These are phyloP conservation scores for Lentinus polychrous DNA, from an alignment of 1,284 basidiomycete species.

Conservation along the genomic window DNA sequence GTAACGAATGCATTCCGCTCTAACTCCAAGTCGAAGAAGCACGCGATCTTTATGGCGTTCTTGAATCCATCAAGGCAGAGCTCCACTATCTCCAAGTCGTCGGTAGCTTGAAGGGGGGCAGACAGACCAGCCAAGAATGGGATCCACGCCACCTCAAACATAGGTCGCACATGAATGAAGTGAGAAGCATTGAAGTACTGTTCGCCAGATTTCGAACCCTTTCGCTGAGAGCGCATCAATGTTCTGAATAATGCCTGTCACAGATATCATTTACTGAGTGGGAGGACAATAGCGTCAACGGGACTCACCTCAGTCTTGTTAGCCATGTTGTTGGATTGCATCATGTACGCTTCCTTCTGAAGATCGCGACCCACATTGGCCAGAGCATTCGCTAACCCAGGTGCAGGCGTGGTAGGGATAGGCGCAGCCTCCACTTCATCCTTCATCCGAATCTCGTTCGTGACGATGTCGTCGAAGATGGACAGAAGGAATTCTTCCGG, in stretches of 20 bases:
- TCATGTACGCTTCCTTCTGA: slow-evolving; percentile 90
- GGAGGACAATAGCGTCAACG: neutral
- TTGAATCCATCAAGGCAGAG: slow-evolving; percentile 94
- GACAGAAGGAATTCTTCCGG: slow-evolving; percentile 75
- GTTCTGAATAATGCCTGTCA: slow-evolving; percentile 81
- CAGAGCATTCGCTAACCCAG: slow-evolving; percentile 75
- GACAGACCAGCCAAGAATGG: slow-evolving; percentile 91
- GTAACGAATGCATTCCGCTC: slow-evolving; percentile 96
- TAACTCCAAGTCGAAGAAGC: slow-evolving; percentile 92
- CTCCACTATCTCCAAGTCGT: slow-evolving; percentile 86
- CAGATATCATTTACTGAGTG: slow-evolving; percentile 5
- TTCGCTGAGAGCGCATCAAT: slow-evolving; percentile 82
- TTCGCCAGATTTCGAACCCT: slow-evolving; percentile 65
- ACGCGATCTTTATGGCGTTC: slow-evolving; percentile 87
- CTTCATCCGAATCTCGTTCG: slow-evolving; percentile 96
- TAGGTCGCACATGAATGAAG: slow-evolving; percentile 90
- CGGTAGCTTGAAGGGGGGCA: slow-evolving; percentile 86
- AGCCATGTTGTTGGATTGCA: slow-evolving; percentile 92
- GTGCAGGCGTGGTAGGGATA: slow-evolving; percentile 41
- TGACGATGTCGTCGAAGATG: slow-evolving; percentile 86
- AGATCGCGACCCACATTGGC: slow-evolving; percentile 88
- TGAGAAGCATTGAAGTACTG: slow-evolving; percentile 95
- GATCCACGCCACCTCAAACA: slow-evolving; percentile 99
- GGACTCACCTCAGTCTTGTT: slow-evolving; percentile 82
- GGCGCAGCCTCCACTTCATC: slow-evolving; percentile 77